Evolutionary conservation across 495 filamentous ascomycete species (phyloP), one percentile per base, ranked within the genome.

Genomic region (Sordaria brevicollis): DNA sequence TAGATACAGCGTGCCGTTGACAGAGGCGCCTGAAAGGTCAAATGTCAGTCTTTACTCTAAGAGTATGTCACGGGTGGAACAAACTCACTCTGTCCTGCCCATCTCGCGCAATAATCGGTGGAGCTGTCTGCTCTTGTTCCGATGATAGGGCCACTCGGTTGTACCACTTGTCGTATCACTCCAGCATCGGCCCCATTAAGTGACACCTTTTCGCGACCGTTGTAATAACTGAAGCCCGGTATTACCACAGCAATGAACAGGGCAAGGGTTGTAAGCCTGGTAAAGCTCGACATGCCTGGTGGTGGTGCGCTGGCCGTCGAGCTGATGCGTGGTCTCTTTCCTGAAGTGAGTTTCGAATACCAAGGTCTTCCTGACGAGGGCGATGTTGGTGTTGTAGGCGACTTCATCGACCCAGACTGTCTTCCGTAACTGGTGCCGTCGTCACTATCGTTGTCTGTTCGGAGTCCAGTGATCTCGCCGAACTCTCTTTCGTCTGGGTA

Each of bases 1-100:
- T n/a, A 92, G 83, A 73, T 91, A 93, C 21, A 92, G 76, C 0
- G 89, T 92, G 34, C 90, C 91, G 67, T 92, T 91, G 4, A 93
- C 85, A 43, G 88, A 71, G 21, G 89, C 84, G 37, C 76, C 81
- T 83, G 43, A 9, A 39, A 2, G 2, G 36, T 21, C 10, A 17
- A 35, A 21, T 13, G 72, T 79, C 39, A 78, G 72, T 43, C 33
- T 13, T 25, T 38, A 5, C 3, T 62, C 38, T n/a, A 13, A 62
- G 15, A 25, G 4, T 65, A 57, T 35, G 9, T n/a, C 1, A 39
- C 43, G 11, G n/a, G 21, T 34, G 11, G 13, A 29, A 35, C 1
- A 19, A 35, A 71, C 79, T 75, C 74, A 86, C 89, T 85, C 78
- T 92, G 90, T 39, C 90, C 88, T 57, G 84, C 86, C 88, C 89